These are phyloP conservation scores for Xylariaceae sp. DNA, from an alignment of 2,329 filamentous ascomycete genomes.

Conservation along the genomic window DNA sequence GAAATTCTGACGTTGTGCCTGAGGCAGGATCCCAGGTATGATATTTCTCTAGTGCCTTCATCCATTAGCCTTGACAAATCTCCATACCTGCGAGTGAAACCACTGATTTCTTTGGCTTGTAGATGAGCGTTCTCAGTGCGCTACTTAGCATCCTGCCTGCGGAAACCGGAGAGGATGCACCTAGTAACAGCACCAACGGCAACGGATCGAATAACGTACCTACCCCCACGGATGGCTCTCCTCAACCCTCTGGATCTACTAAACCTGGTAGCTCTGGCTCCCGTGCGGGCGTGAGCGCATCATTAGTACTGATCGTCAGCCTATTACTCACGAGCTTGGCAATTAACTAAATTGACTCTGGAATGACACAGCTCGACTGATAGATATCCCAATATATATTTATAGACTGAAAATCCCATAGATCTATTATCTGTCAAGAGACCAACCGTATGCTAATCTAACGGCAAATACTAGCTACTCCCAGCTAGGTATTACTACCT, in stretches of 20 bases:
- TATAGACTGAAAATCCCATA: not conserved
- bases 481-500: no score
- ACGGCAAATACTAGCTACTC: no score
- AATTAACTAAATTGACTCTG: not conserved
- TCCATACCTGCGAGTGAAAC: not conserved
- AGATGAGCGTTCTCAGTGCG: constrained; percentile 24
- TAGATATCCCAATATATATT: no score
- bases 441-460: no score
- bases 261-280: not conserved
- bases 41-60: constrained; percentile 50
- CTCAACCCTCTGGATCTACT: not conserved
- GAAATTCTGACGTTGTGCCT: constrained; percentile 48
- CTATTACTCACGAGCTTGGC: not conserved
- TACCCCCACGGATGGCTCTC: not conserved
- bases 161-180: not conserved
- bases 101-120: not conserved
- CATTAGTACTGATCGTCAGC: not conserved
- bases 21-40: constrained; percentile 61
- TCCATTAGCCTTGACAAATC: not conserved
- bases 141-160: constrained; percentile 19
- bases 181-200: not conserved
- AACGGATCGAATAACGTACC: not conserved
- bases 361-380: not conserved
- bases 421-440: no score
- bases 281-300: not conserved